Percentiles rank a stretch among this genome's conserved stretches.
These are phyloP conservation scores for Geotrichum ghanense DNA, from an alignment of 805 yeast genomes.

Conservation along the genomic window DNA sequence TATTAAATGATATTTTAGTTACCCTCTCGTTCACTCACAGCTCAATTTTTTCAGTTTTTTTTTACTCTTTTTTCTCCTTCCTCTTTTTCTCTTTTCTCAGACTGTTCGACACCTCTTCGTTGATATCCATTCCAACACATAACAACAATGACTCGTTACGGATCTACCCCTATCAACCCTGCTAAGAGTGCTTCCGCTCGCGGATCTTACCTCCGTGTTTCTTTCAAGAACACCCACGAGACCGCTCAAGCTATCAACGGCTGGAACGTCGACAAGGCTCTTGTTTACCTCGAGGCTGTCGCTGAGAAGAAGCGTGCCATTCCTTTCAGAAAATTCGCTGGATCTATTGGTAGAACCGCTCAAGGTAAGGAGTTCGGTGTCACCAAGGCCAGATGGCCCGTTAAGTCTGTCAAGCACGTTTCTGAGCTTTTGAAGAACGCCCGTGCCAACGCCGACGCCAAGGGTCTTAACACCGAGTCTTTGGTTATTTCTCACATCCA, in stretches of 20 bases:
- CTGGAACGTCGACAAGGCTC: constrained; percentile 95
- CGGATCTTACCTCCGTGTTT: constrained; percentile 98
- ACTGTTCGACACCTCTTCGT: constrained; percentile 4
- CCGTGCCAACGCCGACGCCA: constrained; percentile 97
- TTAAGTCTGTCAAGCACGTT: constrained; percentile 91
- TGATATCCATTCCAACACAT: constrained; percentile 3
- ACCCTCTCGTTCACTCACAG: not conserved
- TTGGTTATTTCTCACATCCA: constrained; percentile 96
- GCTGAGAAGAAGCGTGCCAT: constrained; percentile 98
- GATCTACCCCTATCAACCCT: constrained; percentile 98
- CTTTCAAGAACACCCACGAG: constrained; percentile 99
- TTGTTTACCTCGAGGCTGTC: constrained; percentile 90
- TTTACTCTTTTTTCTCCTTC: not conserved
- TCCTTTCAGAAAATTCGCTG: constrained; percentile 97
- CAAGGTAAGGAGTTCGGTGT: constrained; percentile 99
- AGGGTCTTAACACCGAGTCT: constrained; percentile 94
- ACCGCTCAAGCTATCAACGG: constrained; percentile 98
- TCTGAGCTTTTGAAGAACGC: constrained; percentile 94
- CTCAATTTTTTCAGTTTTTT: constrained; percentile 4
- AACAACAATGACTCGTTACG: constrained; percentile 90
- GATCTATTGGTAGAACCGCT: constrained; percentile 96
- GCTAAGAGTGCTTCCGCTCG: constrained; percentile 99
- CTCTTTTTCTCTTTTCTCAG: constrained; percentile 1
- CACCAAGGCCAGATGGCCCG: constrained; percentile 99
- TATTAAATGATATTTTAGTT: not conserved